Evolutionary conservation across 1,139 yeast species (phyloP), one percentile per base, ranked within the genome.

Genomic region (Sugiyamaella castrensis): DNA sequence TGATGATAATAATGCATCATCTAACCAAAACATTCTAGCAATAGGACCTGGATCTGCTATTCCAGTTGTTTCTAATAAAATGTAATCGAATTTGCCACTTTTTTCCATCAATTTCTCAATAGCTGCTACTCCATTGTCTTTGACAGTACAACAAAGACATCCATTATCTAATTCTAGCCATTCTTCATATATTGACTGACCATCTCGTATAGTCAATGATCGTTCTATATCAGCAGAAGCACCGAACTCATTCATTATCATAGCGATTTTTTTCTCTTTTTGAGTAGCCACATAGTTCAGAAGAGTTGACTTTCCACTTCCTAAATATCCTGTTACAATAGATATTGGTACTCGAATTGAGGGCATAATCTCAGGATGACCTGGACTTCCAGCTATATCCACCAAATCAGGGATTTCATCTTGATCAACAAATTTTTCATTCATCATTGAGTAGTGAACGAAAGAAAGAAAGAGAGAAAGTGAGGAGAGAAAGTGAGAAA

Each of bases 31-130:
- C 96, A 92, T 92, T 57, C 82, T 81, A 8, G 97, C 96, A 33
- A 92, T 88, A 0, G 98, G 98, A 6, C 72, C 97, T 0, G 98
- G 98, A 64, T 92, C 98, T 0, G 99, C 98, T n/a, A 94, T 76
- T 0, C 99, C 99, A 0, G 97, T 88, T 0, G 99, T 94, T 64
- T 92, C 99, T 49, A 94, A 71, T 27, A 92, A 67, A 27, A 92
- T 89, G 62, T 92, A 87, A 65, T 94, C 98, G 52, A 92, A 91
- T 48, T 76, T 77, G 12, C 83, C 84, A 36, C 84, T 79, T 43
- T 82, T 77, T 43, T 81, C 84, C 58, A 92, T 82, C 59, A 92
- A 76, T 53, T 87, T 81, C 66, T 92, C 99, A 53, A 92, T 89
- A 0, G 99, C 99, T 34, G 84, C 75, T 1, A 92, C 97, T 6